A percentile compares a stretch with the other conserved stretches of the same genome.
These are phyloP conservation scores for Trichoderma reesei DNA, from an alignment of 495 filamentous ascomycete species.

Conservation along the genomic window DNA sequence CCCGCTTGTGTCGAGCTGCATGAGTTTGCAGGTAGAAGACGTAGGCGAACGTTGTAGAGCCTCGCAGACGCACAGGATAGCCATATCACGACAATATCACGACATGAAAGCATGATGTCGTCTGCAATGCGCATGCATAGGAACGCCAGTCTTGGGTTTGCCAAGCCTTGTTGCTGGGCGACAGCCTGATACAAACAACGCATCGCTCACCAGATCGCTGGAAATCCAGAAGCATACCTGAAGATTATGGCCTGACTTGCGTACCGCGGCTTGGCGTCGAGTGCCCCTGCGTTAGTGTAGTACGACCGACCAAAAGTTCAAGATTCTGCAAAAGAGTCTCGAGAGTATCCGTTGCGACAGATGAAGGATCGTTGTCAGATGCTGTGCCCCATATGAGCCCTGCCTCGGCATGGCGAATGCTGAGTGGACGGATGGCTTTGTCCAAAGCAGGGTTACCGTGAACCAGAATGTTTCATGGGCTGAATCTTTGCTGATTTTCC, in stretches of 20 bases:
- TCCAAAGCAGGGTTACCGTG: neutral
- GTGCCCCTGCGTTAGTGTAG: conserved; percentile 3
- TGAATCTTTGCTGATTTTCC: no score
- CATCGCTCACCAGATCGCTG: neutral
- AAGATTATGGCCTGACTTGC: neutral
- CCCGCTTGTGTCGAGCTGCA: no score
- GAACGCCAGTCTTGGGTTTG: neutral
- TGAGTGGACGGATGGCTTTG: neutral
- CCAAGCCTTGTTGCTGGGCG: neutral
- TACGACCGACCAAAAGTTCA: neutral
- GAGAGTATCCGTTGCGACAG: neutral
- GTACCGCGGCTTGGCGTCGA: neutral
- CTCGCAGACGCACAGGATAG: no score
- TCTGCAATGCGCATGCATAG: neutral
- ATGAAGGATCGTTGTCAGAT: neutral
- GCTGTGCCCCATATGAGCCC: neutral
- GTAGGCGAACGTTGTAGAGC: no score
- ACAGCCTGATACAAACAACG: neutral
- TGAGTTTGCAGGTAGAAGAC: no score
- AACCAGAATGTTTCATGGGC: neutral
- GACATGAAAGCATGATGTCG: neutral
- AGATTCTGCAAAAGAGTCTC: neutral
- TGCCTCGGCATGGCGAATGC: neutral
- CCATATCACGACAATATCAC: no score
- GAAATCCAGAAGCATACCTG: neutral